Conservation (phyloP, 1,139 yeast species). For the Petasospora fabianii region DNA sequence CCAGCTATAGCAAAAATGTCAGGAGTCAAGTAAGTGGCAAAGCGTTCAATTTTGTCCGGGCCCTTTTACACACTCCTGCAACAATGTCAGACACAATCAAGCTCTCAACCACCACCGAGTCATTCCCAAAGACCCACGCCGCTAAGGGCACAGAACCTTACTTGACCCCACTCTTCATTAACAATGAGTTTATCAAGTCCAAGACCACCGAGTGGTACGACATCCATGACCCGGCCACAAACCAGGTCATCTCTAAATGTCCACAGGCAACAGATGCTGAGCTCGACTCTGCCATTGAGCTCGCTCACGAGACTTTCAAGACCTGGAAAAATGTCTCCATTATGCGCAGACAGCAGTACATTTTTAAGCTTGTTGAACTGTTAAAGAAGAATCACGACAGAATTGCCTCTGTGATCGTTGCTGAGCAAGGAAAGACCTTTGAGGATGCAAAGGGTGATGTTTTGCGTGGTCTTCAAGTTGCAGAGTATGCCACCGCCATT, state of each 20-base stretch:
- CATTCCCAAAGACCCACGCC: slow-evolving; percentile 30
- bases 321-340: slow-evolving; percentile 47
- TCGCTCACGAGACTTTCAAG: slow-evolving; percentile 55
- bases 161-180: slow-evolving; percentile 37
- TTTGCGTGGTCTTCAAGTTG: slow-evolving; percentile 73
- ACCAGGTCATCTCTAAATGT: slow-evolving; percentile 58
- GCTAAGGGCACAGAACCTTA: slow-evolving; percentile 19
- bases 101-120: slow-evolving; percentile 28
- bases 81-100: slow-evolving; percentile 11
- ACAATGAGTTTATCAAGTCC: slow-evolving; percentile 56
- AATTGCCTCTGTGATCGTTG: slow-evolving; percentile 64
- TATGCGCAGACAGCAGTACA: slow-evolving; percentile 68
- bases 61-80: no score
- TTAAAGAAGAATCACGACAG: slow-evolving; percentile 68
- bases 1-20: no score
- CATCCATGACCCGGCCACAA: slow-evolving; percentile 75
- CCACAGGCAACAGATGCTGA: slow-evolving; percentile 71
- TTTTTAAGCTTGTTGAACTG: slow-evolving; percentile 66
- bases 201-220: slow-evolving; percentile 59
- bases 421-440: slow-evolving; percentile 77
- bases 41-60: no score
- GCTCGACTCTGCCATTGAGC: slow-evolving; percentile 50
- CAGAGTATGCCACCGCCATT: slow-evolving; percentile 41
- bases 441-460: slow-evolving; percentile 79
- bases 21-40: no score